Evolutionary conservation across 164 flowering plant species (phyloP).

Genomic region (Vitis riparia): DNA sequence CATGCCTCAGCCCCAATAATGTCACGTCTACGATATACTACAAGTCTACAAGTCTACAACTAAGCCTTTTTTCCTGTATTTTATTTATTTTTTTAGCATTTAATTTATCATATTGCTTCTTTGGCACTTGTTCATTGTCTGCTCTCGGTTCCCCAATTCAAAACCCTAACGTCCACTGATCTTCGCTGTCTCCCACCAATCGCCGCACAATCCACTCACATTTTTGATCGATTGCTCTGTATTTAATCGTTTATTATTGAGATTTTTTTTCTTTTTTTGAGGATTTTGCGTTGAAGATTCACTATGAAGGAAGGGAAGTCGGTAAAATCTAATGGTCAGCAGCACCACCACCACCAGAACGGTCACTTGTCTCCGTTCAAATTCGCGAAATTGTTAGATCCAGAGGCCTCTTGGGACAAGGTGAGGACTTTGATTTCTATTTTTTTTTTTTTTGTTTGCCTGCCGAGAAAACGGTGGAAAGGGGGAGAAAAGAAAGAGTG

Average conservation of each 20-base stretch:
- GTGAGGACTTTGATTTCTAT: constrained; percentile 24
- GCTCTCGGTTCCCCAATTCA: not conserved
- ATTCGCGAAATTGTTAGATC: constrained; percentile 76
- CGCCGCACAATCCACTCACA: too few relatives aligned
- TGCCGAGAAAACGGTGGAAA: not conserved
- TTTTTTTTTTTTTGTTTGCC: not conserved
- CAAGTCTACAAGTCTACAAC: not conserved
- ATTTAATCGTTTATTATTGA: not conserved
- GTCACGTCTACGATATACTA: too few relatives aligned
- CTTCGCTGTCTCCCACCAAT: not conserved
- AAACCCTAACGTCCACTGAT: constrained; percentile 16
- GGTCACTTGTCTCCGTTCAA: constrained; percentile 76
- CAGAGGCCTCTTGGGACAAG: constrained; percentile 98
- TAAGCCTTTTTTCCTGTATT: not conserved
- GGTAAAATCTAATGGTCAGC: constrained; percentile 40
- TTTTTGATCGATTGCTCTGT: too few relatives aligned
- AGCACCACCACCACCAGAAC: constrained; percentile 44
- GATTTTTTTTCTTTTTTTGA: not conserved
- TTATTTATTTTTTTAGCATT: not conserved
- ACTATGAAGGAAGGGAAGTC: constrained; percentile 72
- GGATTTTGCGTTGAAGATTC: not conserved
- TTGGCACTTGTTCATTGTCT: not conserved
- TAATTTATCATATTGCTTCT: too few relatives aligned
- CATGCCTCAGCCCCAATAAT: too few relatives aligned
- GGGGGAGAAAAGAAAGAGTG: not conserved